A percentile compares a stretch with the other conserved stretches of the same genome.
Evolutionary conservation across 1,284 basidiomycete species (phyloP).

Genomic region (Heterobasidion parviporum): DNA sequence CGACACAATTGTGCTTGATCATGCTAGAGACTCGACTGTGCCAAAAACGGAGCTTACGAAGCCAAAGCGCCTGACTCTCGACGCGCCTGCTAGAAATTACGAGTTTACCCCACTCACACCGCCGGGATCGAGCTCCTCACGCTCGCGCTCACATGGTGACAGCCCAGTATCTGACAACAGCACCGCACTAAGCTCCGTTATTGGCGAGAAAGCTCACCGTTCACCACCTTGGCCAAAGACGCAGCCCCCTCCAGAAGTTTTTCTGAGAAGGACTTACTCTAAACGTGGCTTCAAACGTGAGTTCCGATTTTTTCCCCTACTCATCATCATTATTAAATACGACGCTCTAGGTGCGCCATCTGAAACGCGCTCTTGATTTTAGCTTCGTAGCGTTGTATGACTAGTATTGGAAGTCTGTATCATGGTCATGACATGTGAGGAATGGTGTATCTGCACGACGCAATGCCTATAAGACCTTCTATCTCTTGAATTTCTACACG

Average conservation of each 20-base stretch:
- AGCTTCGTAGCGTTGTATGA: too few relatives aligned
- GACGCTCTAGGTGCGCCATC: slow-evolving; percentile 50
- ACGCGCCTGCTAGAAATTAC: slow-evolving; percentile 8
- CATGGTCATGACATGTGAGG: too few relatives aligned
- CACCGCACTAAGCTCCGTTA: not conserved
- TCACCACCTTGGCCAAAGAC: not conserved
- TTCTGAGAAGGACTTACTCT: not conserved
- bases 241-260: not conserved
- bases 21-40: not conserved
- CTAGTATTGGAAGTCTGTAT: too few relatives aligned
- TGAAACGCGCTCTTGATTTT: slow-evolving; percentile 30
- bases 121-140: slow-evolving; percentile 30
- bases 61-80: not conserved
- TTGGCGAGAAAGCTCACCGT: not conserved
- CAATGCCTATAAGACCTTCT: too few relatives aligned
- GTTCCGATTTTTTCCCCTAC: not conserved
- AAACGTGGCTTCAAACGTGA: not conserved
- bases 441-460: too few relatives aligned
- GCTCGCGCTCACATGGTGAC: slow-evolving; percentile 13
- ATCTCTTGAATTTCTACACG: too few relatives aligned
- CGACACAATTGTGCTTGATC: not conserved
- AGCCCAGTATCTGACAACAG: not conserved
- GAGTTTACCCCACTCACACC: slow-evolving; percentile 27
- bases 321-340: slow-evolving; percentile 45
- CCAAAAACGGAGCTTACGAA: not conserved